Percentiles rank a stretch among this genome's conserved stretches.
phyloP scores from a whole-genome alignment of 179 eudicot species.

The Vitellaria paradoxa region DNA sequence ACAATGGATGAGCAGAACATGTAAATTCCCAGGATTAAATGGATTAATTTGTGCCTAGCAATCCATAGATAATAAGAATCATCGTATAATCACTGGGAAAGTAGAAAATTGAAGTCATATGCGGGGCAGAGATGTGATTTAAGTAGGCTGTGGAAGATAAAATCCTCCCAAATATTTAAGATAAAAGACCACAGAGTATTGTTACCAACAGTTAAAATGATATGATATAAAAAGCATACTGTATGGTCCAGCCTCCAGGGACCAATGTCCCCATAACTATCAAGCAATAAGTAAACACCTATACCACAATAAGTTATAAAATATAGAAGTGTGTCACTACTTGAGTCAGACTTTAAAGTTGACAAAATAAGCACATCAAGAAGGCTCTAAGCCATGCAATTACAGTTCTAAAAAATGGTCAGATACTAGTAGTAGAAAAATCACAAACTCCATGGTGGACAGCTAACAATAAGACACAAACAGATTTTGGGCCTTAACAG shows the following conservation, averaged over 20 bases:
- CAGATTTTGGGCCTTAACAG: slow-evolving; percentile 7
- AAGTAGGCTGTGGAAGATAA: not conserved
- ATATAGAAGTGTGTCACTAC: not conserved
- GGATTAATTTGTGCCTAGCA: not conserved
- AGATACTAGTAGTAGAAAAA: not conserved
- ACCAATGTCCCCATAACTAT: not conserved
- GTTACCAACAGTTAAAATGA: not conserved
- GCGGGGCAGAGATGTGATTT: not conserved
- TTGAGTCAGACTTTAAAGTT: not conserved
- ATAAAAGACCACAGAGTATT: too few relatives aligned
- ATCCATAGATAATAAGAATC: not conserved
- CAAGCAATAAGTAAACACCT: not conserved
- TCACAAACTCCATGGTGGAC: not conserved
- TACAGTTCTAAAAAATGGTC: not conserved
- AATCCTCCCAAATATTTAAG: not conserved
- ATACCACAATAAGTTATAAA: not conserved
- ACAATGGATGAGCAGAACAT: not conserved
- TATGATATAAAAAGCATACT: not conserved
- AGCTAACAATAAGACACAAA: not conserved
- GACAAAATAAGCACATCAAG: not conserved
- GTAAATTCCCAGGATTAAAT: not conserved
- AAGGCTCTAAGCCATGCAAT: too few relatives aligned
- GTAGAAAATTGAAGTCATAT: not conserved
- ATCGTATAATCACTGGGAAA: not conserved
- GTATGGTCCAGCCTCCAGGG: not conserved